Evolutionary conservation across 768 basidiomycete species (phyloP), one percentile per base, ranked within the genome.

Genomic region (Amanita jacksonii): DNA sequence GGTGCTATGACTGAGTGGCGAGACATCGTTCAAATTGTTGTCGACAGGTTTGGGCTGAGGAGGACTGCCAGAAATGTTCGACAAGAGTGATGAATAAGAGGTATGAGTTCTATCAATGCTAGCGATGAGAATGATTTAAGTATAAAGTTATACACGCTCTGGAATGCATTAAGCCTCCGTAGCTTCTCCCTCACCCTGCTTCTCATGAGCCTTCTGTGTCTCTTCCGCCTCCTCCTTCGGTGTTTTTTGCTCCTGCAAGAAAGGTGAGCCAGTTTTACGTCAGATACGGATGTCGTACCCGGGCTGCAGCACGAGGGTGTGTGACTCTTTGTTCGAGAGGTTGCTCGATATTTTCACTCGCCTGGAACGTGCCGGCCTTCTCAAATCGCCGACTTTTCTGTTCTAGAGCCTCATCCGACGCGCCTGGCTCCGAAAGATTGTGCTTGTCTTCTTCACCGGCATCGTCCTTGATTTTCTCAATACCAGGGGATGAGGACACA

Each of bases 1-100:
- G 94, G 94, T 9, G 94, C 93, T 2, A 98, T 98, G 94, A 84
- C 85, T 1, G 93, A 97, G 54, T 98, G 94, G 94, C 71, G 66
- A 36, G 91, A 97, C 38, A 86, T 98, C 25, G 85, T 89, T 16
- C 59, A 73, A 40, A 69, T 83, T 25, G 85, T 85, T 5, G 81
- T 81, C 4, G 71, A 79, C 39, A 59, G 49, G 32, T 84, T 81
- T 42, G 48, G 57, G 15, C 62, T 72, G 25, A 41, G 30, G 19
- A 9, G 45, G n/a, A 16, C 22, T 28, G 27, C 27, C 12, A 28
- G 7, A 6, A 12, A 67, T 67, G 25, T 18, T 6, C 33, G 15
- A 5, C 33, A 34, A 34, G 33, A 34, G 15, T 34, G n/a, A 34
- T 7, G n/a, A 34, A n/a, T 34, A 6, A 6, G 12, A 28, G 27